phyloP scores from a whole-genome alignment of 139 green algal species.

The Chlorella sp. region DNA sequence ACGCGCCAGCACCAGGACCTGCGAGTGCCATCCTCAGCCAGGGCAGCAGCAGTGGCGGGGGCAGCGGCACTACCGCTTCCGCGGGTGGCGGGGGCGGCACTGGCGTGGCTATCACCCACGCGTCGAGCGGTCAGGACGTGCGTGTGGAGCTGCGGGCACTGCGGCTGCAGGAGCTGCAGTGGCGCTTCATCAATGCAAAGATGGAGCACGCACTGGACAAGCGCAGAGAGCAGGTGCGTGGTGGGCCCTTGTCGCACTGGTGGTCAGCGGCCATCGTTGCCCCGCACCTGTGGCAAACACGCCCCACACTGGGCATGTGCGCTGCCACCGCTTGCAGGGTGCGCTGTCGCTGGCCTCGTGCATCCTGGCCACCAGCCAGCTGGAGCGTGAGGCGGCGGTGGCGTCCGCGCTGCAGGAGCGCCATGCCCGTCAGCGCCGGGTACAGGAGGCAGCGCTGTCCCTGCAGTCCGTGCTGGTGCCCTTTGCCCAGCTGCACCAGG shows the following conservation, averaged over 20 bases:
- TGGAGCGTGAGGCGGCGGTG: neutral
- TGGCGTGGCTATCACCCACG: no score
- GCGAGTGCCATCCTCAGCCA: no score
- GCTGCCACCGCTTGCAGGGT: neutral
- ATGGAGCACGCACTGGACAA: neutral
- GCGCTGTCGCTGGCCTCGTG: neutral
- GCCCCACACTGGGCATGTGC: neutral
- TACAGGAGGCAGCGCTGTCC: neutral
- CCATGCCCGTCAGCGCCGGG: neutral
- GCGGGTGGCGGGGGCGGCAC: no score
- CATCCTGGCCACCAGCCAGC: neutral
- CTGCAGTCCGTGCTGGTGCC: neutral
- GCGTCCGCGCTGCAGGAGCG: neutral
- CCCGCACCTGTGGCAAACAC: neutral
- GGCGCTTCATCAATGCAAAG: conserved; percentile 1
- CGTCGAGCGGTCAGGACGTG: neutral
- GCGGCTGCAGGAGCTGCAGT: conserved; percentile 12
- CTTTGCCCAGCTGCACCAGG: neutral
- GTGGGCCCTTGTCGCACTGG: neutral
- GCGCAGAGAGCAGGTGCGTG: conserved; percentile 1
- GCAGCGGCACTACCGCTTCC: no score
- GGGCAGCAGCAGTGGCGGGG: no score
- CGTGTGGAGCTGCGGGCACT: neutral
- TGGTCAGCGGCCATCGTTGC: neutral
- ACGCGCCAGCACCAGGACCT: no score